phyloP scores from a whole-genome alignment of 371 early-diverging fungal species.

The Mycotypha africana region DNA sequence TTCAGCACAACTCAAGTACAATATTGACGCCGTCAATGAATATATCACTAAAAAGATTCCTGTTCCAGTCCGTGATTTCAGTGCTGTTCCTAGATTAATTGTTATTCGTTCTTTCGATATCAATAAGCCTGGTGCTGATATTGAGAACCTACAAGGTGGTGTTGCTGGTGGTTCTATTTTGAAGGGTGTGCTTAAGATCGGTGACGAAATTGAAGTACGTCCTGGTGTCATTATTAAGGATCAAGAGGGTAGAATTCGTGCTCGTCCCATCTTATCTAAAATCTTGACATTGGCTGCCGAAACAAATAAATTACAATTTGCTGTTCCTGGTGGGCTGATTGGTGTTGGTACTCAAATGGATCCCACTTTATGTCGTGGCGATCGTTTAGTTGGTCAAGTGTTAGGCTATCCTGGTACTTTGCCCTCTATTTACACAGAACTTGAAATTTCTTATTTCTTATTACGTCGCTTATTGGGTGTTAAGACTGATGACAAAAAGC shows the following conservation, averaged over 20 bases:
- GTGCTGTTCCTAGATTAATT: conserved; percentile 91
- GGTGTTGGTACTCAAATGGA: conserved; percentile 99
- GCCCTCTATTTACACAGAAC: conserved; percentile 94
- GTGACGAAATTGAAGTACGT: conserved; percentile 98
- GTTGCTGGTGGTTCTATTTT: conserved; percentile 99
- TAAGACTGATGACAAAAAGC: conserved; percentile 95
- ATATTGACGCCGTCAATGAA: conserved; percentile 99
- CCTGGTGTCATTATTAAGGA: conserved; percentile 98
- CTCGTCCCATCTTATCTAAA: conserved; percentile 92
- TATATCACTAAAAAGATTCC: conserved; percentile 99
- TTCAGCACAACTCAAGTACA: conserved; percentile 99
- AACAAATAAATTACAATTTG: conserved; percentile 91
- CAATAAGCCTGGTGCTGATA: conserved; percentile 99
- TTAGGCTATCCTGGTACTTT: conserved; percentile 95
- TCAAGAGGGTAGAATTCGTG: conserved; percentile 82
- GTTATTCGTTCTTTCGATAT: conserved; percentile 99
- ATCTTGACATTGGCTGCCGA: conserved; percentile 96
- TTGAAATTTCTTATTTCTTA: conserved; percentile 97
- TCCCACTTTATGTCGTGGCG: conserved; percentile 98
- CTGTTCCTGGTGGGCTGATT: conserved; percentile 99
- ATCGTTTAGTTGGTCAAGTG: conserved; percentile 99
- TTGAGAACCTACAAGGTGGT: conserved; percentile 97
- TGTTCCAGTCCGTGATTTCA: conserved; percentile 93
- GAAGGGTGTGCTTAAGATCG: conserved; percentile 92
- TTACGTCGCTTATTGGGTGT: conserved; percentile 96